Evolutionary conservation across 805 yeast genomes (phyloP), one percentile per base, ranked within the genome.

Genomic region (Pichia sporocuriosa): DNA sequence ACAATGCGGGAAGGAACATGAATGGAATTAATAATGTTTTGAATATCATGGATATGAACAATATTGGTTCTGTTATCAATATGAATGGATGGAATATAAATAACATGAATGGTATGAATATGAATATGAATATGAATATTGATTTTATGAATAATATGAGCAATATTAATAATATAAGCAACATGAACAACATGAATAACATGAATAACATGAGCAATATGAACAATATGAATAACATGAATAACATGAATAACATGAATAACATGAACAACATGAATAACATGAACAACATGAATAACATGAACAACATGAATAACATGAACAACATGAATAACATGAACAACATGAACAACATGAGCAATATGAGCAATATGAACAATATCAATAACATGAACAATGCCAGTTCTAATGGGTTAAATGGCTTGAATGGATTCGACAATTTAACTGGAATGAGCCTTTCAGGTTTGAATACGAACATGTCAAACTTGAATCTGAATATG

Each of bases 181-280:
- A 15, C 11, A 37, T 29, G 21, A 37, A 23, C 26, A 39, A 39
- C n/a, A 32, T 32, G 26, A 40, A 25, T 15, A 16, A 16, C 2
- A 25, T 34, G 39, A 36, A 20, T n/a, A 15, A 28, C n/a, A 19
- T 20, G 33, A 34, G n/a, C 12, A 19, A 29, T 11, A 20, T 24
- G 19, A 23, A 12, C 19, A 32, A 32, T 22, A 11, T 38, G 25
- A 15, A 24, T 11, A 31, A 31, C 3, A 24, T 24, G 25, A 26
- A 28, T n/a, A 26, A 23, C 15, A 21, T 28, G 32, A 22, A 27
- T n/a, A 21, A 19, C 19, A 28, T 29, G 34, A 24, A 19, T 16
- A 30, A 30, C 12, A 26, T 19, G 22, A 19, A 4, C 19, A 19
- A 31, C 20, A 23, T 26, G 41, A 19, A 32, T 16, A 20, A 13